Base-by-base conservation (phyloP, 1,284 basidiomycete species). In the Cutaneotrichosporon cyanovorans region DNA sequence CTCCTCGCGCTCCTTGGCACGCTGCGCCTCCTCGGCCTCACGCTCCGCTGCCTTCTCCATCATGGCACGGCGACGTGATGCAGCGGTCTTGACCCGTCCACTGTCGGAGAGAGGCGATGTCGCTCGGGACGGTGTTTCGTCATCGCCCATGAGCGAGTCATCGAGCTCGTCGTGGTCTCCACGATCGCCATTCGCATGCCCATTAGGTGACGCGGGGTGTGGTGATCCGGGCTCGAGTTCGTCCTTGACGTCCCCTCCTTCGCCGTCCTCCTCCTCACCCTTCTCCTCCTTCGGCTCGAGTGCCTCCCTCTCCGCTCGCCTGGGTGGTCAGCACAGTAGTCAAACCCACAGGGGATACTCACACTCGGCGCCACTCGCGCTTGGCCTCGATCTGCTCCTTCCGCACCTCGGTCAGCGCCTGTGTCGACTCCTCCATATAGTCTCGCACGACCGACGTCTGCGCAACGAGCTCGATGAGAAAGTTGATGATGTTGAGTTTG, bases 311-410 rank as follows among this genome's bases (percentile, higher is more conserved):
- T 69, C 72, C 40, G 72, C 73, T 40, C 76, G 63, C 19, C 65
- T 69, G 46, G 3, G 22, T 37, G 23, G 50, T 45, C 31, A 16
- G 19, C 20, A 8, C 8, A 15, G 7, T 15, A 2, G 18, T 20
- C 18, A 16, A 19, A 34, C 34, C 25, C n/a, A n/a, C n/a, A n/a
- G n/a, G 12, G 25, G 25, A 12, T 23, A 80, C 87, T 74, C 66
- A 90, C 87, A 83, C 77, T 63, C 84, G 81, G 70, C 88, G 91
- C 72, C 85, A 84, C 58, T 83, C 77, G 51, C 92, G 78, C 68
- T 91, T 92, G 43, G 92, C 80, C 57, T 98, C 93, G 31, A 93
- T 87, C 69, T 92, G 88, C 69, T 93, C 89, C 73, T 98, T 98
- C 55, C 93, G 76, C 42, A 95, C 76, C 36, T 91, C 87, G 10